Percentiles rank a stretch among this genome's conserved stretches.
Evolutionary conservation across 2,329 filamentous ascomycete species (phyloP).

Genomic region (Fusarium citri): DNA sequence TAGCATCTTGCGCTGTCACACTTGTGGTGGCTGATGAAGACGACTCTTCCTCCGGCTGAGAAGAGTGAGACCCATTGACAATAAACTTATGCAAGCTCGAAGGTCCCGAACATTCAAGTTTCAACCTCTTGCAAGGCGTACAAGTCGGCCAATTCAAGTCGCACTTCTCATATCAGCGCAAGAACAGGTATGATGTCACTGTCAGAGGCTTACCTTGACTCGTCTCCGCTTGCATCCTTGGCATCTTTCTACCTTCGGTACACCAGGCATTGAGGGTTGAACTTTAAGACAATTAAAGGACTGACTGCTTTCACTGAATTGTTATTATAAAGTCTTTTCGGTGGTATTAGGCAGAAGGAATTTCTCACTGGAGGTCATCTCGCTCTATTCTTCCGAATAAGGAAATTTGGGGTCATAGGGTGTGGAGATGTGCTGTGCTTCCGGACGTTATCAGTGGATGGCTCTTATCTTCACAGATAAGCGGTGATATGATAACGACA

Average conservation of each 20-base stretch:
- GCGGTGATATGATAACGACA: neutral
- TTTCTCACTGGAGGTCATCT: neutral
- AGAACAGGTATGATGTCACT: neutral
- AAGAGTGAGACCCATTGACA: neutral
- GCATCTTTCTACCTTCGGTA: neutral
- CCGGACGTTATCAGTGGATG: neutral
- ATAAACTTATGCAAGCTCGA: neutral
- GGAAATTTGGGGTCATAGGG: neutral
- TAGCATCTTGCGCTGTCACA: neutral
- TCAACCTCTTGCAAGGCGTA: neutral
- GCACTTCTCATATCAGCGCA: neutral
- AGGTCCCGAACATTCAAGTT: neutral
- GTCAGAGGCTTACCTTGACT: neutral
- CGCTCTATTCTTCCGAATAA: neutral
- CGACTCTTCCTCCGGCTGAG: neutral
- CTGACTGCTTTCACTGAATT: rapidly evolving
- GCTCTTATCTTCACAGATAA: neutral
- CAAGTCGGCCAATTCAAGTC: neutral
- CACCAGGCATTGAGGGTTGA: neutral
- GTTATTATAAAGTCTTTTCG: neutral
- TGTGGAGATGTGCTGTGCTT: neutral
- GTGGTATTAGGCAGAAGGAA: neutral
- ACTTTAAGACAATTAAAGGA: neutral
- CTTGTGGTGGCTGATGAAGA: neutral
- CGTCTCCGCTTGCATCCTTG: neutral